Evolutionary conservation across 805 yeast genomes (phyloP), one percentile per base, ranked within the genome.

Genomic region (Jamesozyma spencerorum): DNA sequence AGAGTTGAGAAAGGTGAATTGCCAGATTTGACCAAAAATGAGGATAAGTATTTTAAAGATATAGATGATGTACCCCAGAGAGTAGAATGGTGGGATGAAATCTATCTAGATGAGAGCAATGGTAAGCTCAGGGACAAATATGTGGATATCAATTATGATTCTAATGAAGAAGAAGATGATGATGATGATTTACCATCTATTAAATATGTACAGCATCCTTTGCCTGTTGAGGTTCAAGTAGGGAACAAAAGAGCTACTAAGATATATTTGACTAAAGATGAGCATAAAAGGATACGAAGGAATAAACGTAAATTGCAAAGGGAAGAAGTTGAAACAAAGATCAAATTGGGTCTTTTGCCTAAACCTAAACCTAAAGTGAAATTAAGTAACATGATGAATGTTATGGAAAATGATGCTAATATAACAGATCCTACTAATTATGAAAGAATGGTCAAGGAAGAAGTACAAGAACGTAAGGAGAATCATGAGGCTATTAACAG

Each of bases 291-390:
- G 42, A 70, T 81, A 31, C 72, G 96, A 34, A 72, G 80, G 44
- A 81, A 81, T 43, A 79, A 75, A 36, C 69, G 97, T 42, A 73
- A 78, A 34, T 69, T 70, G 31, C 68, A 62, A 45, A 75, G 77
- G 45, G 78, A 79, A 50, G 92, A 81, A 35, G 70, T 73, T 42
- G 95, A 85, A 55, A 90, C 85, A 49, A 67, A 82, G 35, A 79
- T 88, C 18, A 73, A 79, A 42, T 64, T 85, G 4, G 98, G 98
- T 0, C 62, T 88, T 15, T 85, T 81, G 36, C 82, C 94, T 0
- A 81, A 94, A 4, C 95, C 96, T 0, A 81, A 81, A 5, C 94
- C 96, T 2, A 92, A 90, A 59, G 82, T 92, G 19, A 85, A 82
- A 52, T 66, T 86, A 34, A 75, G 81, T 33, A 92, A 90, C 56